Evolutionary conservation across 495 filamentous ascomycete genomes (phyloP), one percentile per base, ranked within the genome.

Genomic region (Glonium stellatum): DNA sequence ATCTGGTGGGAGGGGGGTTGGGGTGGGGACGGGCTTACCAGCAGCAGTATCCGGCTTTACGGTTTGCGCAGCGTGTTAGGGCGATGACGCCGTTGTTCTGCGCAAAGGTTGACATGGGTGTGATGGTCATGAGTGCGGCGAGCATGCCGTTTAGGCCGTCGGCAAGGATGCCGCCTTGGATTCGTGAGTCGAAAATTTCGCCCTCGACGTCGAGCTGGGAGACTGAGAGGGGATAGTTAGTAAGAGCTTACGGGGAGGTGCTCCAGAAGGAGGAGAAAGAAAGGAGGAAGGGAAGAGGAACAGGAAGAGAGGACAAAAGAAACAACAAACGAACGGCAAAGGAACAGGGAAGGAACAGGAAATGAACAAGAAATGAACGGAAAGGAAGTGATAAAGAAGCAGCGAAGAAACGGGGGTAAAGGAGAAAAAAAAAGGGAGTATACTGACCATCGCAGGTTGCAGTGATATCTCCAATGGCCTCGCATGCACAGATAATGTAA

Each of bases 71-170:
- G 27, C 88, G 82, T 2, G 89, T 93, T 23, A 93, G 77, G 10
- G 88, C 84, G 60, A 96, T 93, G 57, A 96, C 90, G 62, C 89
- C 84, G 73, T 96, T 96, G 72, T 95, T 95, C 72, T 95, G 88
- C 0, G 89, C 84, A 54, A 83, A 84, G 63, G 84, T 87, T 4
- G 81, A 85, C 83, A 91, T 87, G 19, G 89, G 88, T 0, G 86
- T 89, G 62, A 90, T 89, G 25, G 90, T 93, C 75, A 80, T 83
- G 41, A 95, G 79, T 0, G 87, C 87, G n/a, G 89, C 87, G 31
- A 95, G 65, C 47, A 91, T 71, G 27, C 89, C 88, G 71, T 86
- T 91, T 41, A 91, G 56, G 18, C 89, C 88, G 68, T 92, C 90
- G 1, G 87, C 87, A 0, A 92, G 75, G 39, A 95, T 82, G 55